phyloP scores from a whole-genome alignment of 2,329 filamentous ascomycete genomes.

The Epichloe coenophiala region DNA sequence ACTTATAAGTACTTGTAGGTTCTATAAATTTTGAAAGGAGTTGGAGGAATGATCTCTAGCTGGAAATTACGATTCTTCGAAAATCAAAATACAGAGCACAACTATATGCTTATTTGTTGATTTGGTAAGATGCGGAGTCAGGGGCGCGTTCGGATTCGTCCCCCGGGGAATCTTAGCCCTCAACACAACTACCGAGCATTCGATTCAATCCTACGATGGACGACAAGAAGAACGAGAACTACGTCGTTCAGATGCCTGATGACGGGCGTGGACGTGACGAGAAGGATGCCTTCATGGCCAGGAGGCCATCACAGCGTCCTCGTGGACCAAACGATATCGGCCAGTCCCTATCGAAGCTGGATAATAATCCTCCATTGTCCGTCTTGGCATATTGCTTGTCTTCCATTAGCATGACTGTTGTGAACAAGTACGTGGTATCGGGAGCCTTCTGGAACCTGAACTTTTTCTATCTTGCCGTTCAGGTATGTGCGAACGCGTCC shows the following conservation, averaged over 20 bases:
- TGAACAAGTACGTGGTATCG: conserved; percentile 96
- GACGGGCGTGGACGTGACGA: conserved; percentile 34
- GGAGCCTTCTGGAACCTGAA: conserved; percentile 88
- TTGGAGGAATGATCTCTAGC: no score
- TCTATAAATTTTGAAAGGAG: no score
- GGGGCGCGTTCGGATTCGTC: no score
- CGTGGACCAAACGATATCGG: not conserved
- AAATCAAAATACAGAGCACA: no score
- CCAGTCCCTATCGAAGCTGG: conserved; percentile 32
- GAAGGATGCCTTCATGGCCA: conserved; percentile 36
- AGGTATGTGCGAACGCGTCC: conserved; percentile 46
- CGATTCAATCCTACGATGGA: conserved; percentile 40
- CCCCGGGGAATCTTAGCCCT: not conserved
- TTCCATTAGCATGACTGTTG: conserved; percentile 99
- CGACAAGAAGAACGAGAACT: conserved; percentile 83
- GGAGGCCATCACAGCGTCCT: conserved; percentile 7
- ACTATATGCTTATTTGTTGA: no score
- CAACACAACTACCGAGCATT: not conserved
- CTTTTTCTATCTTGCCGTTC: conserved; percentile 84
- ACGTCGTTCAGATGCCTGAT: conserved; percentile 56
- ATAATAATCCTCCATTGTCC: conserved; percentile 66
- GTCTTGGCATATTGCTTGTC: conserved; percentile 85
- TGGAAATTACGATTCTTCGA: no score
- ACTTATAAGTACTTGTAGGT: no score
- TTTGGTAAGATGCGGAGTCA: no score